Percentiles rank a stretch among this genome's conserved stretches.
Conservation (phyloP, 441 rosid species). For the Raphanus hybrid region DNA sequence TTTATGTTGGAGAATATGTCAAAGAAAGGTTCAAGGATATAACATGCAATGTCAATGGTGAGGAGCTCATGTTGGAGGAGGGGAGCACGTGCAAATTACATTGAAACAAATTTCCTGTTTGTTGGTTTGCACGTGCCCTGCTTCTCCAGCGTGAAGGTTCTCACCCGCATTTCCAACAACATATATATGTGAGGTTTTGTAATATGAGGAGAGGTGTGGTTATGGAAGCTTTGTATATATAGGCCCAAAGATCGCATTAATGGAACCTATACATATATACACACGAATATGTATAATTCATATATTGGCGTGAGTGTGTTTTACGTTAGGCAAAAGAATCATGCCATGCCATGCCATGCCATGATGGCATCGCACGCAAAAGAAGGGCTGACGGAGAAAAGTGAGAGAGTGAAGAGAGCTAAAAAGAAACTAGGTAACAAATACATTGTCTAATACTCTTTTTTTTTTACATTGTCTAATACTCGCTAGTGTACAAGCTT, state of each 20-base stretch:
- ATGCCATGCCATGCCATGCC: constrained; percentile 51
- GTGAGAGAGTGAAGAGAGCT: constrained; percentile 27
- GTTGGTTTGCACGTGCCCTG: constrained; percentile 98
- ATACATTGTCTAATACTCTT: too few species aligned
- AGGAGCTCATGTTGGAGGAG: constrained; percentile 85
- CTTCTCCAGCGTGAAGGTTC: constrained; percentile 95
- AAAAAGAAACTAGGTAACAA: constrained; percentile 23
- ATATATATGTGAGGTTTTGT: constrained; percentile 14
- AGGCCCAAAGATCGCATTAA: constrained; percentile 35
- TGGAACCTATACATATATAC: constrained; percentile 7
- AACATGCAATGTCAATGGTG: constrained; percentile 31
- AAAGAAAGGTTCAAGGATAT: constrained; percentile 1
- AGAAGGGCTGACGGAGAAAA: constrained; percentile 30
- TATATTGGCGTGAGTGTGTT: constrained; percentile 40
- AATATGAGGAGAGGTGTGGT: constrained; percentile 25
- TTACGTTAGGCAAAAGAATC: constrained; percentile 39
- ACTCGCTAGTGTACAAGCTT: constrained; percentile 8
- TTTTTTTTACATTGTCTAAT: constrained; percentile 10
- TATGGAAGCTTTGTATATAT: constrained; percentile 37
- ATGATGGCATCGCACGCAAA: constrained; percentile 56
- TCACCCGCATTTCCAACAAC: constrained; percentile 41
- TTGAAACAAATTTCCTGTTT: constrained; percentile 6
- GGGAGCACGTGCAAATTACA: constrained; percentile 81
- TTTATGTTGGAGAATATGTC: background rate
- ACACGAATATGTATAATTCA: background rate